Conservation (phyloP, 1,284 basidiomycete genomes). For the Ganoderma sp. region DNA sequence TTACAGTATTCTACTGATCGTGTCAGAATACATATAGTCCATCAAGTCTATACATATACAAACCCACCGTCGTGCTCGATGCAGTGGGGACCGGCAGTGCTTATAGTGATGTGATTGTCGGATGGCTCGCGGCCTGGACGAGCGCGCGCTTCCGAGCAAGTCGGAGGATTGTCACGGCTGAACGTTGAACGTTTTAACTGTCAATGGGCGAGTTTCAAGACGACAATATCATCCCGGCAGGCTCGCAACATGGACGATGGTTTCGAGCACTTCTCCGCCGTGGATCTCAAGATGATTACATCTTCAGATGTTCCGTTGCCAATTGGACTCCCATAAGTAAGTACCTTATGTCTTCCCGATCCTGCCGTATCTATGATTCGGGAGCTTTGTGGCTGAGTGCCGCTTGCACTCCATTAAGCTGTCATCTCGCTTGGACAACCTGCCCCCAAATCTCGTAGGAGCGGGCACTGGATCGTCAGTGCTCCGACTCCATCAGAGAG, state of each 20-base stretch:
- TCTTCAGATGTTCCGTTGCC: neutral
- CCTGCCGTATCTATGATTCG: neutral
- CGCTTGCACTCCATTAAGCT: neutral
- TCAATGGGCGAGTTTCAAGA: neutral
- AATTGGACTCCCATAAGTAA: neutral
- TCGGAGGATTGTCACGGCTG: neutral
- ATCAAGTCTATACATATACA: neutral
- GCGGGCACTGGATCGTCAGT: neutral
- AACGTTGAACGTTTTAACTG: neutral
- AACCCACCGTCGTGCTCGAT: neutral
- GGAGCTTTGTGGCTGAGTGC: neutral
- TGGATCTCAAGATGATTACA: slow-evolving; percentile 5
- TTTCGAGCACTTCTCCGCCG: neutral
- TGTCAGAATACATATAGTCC: neutral
- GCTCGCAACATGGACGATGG: neutral
- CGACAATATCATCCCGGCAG: neutral
- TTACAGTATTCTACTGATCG: neutral
- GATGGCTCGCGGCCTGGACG: neutral
- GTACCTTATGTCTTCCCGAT: neutral
- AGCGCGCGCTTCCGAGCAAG: neutral
- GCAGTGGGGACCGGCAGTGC: too few species aligned
- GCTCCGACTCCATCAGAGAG: neutral
- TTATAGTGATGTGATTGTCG: too few species aligned
- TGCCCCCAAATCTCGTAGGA: neutral
- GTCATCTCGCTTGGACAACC: slow-evolving; percentile 1